A percentile compares a stretch with the other conserved stretches of the same genome.
phyloP scores from a whole-genome alignment of 495 filamentous ascomycete genomes.

The Penicillium steckii region DNA sequence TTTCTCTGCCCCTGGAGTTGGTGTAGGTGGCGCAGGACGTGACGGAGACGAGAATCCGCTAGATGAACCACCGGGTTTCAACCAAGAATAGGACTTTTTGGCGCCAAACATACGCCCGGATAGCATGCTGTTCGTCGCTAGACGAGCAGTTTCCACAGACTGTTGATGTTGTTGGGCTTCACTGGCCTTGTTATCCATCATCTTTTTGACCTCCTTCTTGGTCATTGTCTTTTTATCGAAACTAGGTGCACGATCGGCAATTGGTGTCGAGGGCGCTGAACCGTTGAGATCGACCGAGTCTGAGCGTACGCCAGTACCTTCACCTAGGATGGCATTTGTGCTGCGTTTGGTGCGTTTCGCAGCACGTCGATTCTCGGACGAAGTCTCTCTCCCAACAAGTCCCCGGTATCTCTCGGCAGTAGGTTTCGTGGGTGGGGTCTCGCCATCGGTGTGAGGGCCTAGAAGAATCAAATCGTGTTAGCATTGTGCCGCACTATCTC shows the following conservation, averaged over 20 bases:
- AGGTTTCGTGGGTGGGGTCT: constrained; percentile 18
- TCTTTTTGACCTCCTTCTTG: constrained; percentile 54
- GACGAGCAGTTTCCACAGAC: constrained; percentile 47
- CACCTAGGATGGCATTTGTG: constrained; percentile 42
- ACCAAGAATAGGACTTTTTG: constrained; percentile 48
- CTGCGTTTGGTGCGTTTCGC: constrained; percentile 49
- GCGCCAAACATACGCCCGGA: constrained; percentile 44
- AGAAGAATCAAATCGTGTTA: constrained; percentile 5
- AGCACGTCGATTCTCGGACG: constrained; percentile 52
- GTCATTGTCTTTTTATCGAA: constrained; percentile 56
- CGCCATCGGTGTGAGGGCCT: constrained; percentile 36
- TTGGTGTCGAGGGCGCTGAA: constrained; percentile 42
- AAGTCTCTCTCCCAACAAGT: constrained; percentile 33
- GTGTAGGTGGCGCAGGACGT: constrained; percentile 34
- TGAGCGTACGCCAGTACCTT: constrained; percentile 27
- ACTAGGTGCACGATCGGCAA: constrained; percentile 43
- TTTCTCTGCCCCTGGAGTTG: constrained; percentile 34
- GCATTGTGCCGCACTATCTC: constrained; percentile 2
- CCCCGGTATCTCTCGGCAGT: constrained; percentile 35
- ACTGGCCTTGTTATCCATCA: constrained; percentile 46
- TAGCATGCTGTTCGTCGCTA: constrained; percentile 46
- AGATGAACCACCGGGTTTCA: constrained; percentile 36
- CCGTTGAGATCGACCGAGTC: constrained; percentile 40
- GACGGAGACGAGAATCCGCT: constrained; percentile 43
- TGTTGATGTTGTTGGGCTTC: constrained; percentile 53